A percentile compares a stretch with the other conserved stretches of the same genome.
Evolutionary conservation across 1,284 basidiomycete species (phyloP).

Genomic region (Tilletiopsis washingtonensis): DNA sequence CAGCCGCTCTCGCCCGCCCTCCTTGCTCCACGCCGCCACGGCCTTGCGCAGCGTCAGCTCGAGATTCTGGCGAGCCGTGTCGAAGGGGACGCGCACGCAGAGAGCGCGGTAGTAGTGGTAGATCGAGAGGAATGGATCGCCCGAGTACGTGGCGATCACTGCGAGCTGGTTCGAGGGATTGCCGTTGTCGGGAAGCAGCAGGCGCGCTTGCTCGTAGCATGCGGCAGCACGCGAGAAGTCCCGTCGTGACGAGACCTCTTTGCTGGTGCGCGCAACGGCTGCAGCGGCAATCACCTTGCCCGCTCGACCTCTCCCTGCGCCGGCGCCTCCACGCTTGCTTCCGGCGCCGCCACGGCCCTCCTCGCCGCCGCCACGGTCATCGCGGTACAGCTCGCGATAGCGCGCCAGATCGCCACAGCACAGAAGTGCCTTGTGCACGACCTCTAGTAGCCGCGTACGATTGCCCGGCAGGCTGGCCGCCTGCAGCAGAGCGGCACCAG

Average conservation of each 20-base stretch:
- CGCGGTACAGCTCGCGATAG: slow-evolving; percentile 73
- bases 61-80: slow-evolving; percentile 78
- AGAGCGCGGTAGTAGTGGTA: slow-evolving; percentile 86
- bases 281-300: neutral
- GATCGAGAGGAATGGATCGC: slow-evolving; percentile 70
- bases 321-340: neutral
- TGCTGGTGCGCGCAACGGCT: neutral
- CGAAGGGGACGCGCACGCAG: slow-evolving; percentile 76
- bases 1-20: neutral
- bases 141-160: slow-evolving; percentile 75
- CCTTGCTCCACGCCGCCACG: slow-evolving; percentile 12
- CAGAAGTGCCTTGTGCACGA: slow-evolving; percentile 77
- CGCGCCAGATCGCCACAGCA: slow-evolving; percentile 88
- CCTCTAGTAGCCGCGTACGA: slow-evolving; percentile 41
- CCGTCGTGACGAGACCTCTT: neutral
- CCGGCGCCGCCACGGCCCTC: neutral
- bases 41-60: slow-evolving; percentile 50
- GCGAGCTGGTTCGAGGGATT: slow-evolving; percentile 93
- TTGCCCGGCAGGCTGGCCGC: slow-evolving; percentile 25
- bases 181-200: slow-evolving; percentile 37
- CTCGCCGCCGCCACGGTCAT: neutral
- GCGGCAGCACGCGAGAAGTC: slow-evolving; percentile 32
- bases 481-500: slow-evolving; percentile 15
- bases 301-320: too few relatives aligned
- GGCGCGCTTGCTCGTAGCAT: slow-evolving; percentile 39